These are phyloP conservation scores for Thelephora terrestris DNA, from an alignment of 1,284 basidiomycete species.

Conservation along the genomic window DNA sequence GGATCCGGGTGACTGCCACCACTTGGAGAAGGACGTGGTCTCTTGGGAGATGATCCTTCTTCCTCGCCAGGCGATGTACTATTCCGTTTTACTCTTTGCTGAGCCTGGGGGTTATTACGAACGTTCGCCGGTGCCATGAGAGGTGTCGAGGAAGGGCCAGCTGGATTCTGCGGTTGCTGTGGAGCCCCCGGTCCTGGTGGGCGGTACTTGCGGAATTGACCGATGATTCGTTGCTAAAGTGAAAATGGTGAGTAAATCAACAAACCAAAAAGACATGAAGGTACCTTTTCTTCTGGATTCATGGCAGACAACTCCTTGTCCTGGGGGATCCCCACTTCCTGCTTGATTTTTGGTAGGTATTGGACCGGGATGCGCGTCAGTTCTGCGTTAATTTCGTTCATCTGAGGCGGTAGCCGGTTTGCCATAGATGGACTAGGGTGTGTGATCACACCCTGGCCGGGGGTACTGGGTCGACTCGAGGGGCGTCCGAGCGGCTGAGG, in stretches of 20 bases:
- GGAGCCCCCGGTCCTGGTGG: slow-evolving; percentile 6
- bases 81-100: slow-evolving; percentile 43
- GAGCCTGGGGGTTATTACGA: slow-evolving; percentile 10
- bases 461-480: slow-evolving; percentile 47
- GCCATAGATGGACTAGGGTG: slow-evolving; percentile 48
- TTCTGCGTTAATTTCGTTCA: slow-evolving; percentile 24
- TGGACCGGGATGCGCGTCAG: slow-evolving; percentile 25
- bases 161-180: neutral
- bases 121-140: neutral
- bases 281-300: slow-evolving; percentile 49
- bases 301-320: slow-evolving; percentile 40
- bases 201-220: neutral
- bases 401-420: slow-evolving; percentile 31
- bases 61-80: slow-evolving; percentile 66
- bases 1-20: slow-evolving; percentile 29
- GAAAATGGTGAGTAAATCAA: slow-evolving; percentile 9
- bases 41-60: slow-evolving; percentile 60
- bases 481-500: slow-evolving; percentile 36
- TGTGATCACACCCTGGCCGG: slow-evolving; percentile 32
- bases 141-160: neutral
- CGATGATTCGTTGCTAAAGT: slow-evolving; percentile 10
- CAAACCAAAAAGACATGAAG: neutral
- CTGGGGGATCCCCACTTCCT: slow-evolving; percentile 32
- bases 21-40: slow-evolving; percentile 44
- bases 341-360: slow-evolving; percentile 27